A percentile compares a stretch with the other conserved stretches of the same genome.
Conservation (phyloP, 139 green algal genomes). For the Volvox africanus region DNA sequence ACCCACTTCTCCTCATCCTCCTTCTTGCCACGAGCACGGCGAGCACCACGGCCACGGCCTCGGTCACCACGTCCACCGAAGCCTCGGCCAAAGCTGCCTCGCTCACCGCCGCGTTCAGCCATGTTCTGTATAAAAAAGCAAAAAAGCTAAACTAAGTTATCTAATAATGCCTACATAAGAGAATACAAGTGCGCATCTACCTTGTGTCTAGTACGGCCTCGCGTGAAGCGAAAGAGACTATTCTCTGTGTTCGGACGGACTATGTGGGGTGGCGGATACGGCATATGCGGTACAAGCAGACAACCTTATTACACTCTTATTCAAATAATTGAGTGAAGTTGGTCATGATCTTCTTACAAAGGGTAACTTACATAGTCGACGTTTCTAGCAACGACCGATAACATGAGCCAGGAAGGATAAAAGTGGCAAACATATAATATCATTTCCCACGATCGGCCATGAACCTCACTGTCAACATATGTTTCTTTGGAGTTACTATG, state of each 20-base stretch:
- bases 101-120: conserved; percentile 68
- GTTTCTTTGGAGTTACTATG: too few species aligned
- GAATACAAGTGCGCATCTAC: neutral
- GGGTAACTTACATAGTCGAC: too few species aligned
- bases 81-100: conserved; percentile 92
- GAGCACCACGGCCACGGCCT: conserved; percentile 73
- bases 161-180: neutral
- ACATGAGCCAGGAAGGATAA: too few species aligned
- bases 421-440: too few species aligned
- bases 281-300: too few species aligned
- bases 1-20: conserved; percentile 98
- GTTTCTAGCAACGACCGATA: too few species aligned
- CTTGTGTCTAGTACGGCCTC: conserved; percentile 20
- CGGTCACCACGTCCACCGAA: conserved; percentile 87
- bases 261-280: neutral
- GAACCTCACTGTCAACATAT: too few species aligned
- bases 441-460: too few species aligned
- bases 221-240: conserved; percentile 35
- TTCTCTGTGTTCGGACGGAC: neutral
- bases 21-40: conserved; percentile 81
- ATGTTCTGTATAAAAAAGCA: conserved; percentile 44
- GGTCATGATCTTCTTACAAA: too few species aligned
- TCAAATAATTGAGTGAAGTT: too few species aligned
- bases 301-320: too few species aligned
- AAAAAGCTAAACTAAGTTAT: neutral